Percentiles rank a stretch among this genome's conserved stretches.
phyloP scores from a whole-genome alignment of 148 eudicot species.

The Simmondsia chinensis region DNA sequence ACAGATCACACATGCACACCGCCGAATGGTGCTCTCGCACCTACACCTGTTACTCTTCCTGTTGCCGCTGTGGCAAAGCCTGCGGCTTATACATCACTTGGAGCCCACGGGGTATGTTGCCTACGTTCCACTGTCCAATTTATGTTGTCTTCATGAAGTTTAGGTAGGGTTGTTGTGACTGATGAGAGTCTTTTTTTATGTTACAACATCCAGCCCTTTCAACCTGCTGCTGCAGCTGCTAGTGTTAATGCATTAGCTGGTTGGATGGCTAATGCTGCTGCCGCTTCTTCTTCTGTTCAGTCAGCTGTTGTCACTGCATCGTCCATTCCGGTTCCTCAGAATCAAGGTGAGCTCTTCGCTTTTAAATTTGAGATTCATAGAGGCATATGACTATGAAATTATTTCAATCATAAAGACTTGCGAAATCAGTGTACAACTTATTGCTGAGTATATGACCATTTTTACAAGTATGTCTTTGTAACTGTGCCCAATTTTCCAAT shows the following conservation, averaged over 20 bases:
- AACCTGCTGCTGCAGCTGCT: slow-evolving; percentile 59
- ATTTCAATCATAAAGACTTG: no score
- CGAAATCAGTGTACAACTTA: no score
- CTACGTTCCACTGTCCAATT: background rate
- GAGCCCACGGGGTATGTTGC: slow-evolving; percentile 70
- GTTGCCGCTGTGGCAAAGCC: slow-evolving; percentile 57
- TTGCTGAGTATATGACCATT: no score
- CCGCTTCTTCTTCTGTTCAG: slow-evolving; percentile 81
- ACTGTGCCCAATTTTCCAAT: no score
- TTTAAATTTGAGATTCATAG: no score
- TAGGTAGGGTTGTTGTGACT: no score
- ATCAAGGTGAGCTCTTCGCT: slow-evolving; percentile 58
- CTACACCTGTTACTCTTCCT: slow-evolving; percentile 62
- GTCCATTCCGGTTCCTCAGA: slow-evolving; percentile 64
- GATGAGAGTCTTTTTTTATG: slow-evolving; percentile 1
- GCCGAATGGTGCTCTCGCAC: slow-evolving; percentile 73
- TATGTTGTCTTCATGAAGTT: background rate
- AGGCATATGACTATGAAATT: no score
- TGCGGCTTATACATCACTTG: no score
- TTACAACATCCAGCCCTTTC: slow-evolving; percentile 61
- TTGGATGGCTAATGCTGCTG: slow-evolving; percentile 90
- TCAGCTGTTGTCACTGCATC: slow-evolving; percentile 91
- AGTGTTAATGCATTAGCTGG: slow-evolving; percentile 88
- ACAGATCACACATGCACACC: slow-evolving; percentile 71
- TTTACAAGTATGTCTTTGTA: no score